These are phyloP conservation scores for Kazachstania martiniae DNA, from an alignment of 805 yeast species.

Conservation along the genomic window DNA sequence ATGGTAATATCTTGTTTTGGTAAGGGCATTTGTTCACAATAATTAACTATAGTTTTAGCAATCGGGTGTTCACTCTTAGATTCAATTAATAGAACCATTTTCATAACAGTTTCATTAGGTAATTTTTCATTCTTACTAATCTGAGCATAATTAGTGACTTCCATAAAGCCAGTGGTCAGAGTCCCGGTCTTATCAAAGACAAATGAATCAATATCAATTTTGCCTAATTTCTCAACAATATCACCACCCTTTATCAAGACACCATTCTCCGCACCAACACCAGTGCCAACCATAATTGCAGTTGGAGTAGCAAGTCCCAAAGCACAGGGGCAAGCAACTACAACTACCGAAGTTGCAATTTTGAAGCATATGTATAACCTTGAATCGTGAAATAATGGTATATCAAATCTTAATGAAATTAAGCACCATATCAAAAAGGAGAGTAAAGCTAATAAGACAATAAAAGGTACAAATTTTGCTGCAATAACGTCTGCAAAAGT, in stretches of 20 bases:
- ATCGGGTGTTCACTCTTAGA: constrained; percentile 77
- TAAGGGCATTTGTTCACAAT: constrained; percentile 20
- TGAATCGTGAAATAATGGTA: too few relatives aligned
- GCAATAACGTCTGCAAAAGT: constrained; percentile 79
- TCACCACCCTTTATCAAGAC: constrained; percentile 91
- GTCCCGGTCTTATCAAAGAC: constrained; percentile 94
- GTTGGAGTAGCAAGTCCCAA: constrained; percentile 96
- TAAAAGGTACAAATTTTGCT: constrained; percentile 71
- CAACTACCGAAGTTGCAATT: constrained; percentile 82
- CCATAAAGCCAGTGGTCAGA: constrained; percentile 76
- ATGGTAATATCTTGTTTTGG: constrained; percentile 23
- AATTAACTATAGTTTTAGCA: constrained; percentile 54
- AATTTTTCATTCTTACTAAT: constrained; percentile 35
- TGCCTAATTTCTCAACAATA: constrained; percentile 61
- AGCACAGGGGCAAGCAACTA: constrained; percentile 98
- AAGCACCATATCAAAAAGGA: constrained; percentile 62
- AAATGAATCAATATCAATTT: constrained; percentile 32
- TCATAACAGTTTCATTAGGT: constrained; percentile 22
- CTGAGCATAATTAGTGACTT: constrained; percentile 27
- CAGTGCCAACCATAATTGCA: constrained; percentile 98
- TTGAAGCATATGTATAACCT: constrained; percentile 42
- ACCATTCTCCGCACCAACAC: constrained; percentile 86
- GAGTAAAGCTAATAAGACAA: constrained; percentile 46
- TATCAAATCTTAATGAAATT: neutral
- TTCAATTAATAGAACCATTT: constrained; percentile 31